Evolutionary conservation across 441 rosid species (phyloP).

Genomic region (Jatropha multifida): DNA sequence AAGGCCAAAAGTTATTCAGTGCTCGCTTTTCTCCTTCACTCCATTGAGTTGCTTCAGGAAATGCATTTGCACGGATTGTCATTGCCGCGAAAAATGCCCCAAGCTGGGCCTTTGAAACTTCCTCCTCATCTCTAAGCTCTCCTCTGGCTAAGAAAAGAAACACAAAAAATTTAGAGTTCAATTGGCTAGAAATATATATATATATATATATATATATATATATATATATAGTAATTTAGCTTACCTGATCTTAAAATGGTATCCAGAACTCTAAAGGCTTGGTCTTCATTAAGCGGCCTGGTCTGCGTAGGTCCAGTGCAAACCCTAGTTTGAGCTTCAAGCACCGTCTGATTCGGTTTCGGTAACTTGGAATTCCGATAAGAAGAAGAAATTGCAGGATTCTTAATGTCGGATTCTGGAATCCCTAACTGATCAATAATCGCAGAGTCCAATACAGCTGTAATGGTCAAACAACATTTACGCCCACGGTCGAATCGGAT

Average conservation of each 20-base stretch:
- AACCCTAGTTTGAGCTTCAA: constrained; percentile 95
- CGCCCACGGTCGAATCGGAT: constrained; percentile 30
- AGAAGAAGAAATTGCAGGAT: constrained; percentile 74
- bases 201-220: neutral
- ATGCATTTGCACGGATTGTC: constrained; percentile 91
- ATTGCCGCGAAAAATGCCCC: constrained; percentile 95
- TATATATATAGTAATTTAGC: neutral
- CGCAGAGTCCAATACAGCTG: constrained; percentile 44
- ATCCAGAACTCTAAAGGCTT: constrained; percentile 74
- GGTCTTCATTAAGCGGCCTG: constrained; percentile 69
- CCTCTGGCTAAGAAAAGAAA: constrained; percentile 56
- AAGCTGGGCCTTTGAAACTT: constrained; percentile 84
- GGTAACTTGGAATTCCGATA: constrained; percentile 59
- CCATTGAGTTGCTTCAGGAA: constrained; percentile 96
- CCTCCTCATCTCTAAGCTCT: constrained; percentile 65
- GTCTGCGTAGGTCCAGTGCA: constrained; percentile 98
- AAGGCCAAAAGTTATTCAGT: constrained; percentile 77
- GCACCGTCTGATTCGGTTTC: constrained; percentile 80
- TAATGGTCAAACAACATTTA: constrained; percentile 29
- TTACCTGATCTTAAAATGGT: constrained; percentile 81
- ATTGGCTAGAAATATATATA: neutral
- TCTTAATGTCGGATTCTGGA: constrained; percentile 54
- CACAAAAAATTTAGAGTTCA: neutral
- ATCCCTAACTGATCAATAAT: constrained; percentile 61
- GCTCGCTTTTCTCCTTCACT: constrained; percentile 89